Evolutionary conservation across 2,329 filamentous ascomycete genomes (phyloP).

Genomic region (Paramyrothecium sp.): DNA sequence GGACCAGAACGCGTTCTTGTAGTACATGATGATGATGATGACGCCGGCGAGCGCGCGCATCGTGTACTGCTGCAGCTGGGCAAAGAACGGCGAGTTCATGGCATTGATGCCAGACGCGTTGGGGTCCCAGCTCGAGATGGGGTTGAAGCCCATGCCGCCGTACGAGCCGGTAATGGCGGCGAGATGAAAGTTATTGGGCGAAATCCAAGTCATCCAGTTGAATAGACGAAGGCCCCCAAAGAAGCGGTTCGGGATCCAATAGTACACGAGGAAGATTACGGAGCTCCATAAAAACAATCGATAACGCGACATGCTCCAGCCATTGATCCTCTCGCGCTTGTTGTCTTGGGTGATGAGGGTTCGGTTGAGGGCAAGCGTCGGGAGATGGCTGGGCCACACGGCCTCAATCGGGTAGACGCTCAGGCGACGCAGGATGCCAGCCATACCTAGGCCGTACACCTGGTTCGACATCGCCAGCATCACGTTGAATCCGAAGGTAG

Average conservation of each 20-base stretch:
- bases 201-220: constrained; percentile 57
- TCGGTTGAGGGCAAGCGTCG: constrained; percentile 30
- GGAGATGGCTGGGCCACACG: constrained; percentile 30
- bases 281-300: constrained; percentile 37
- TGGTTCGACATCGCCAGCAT: constrained; percentile 28
- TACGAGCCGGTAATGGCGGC: constrained; percentile 41
- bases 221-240: constrained; percentile 41
- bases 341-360: constrained; percentile 15
- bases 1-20: constrained; percentile 40
- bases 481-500: constrained; percentile 25
- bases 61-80: constrained; percentile 31
- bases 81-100: constrained; percentile 37
- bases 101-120: constrained; percentile 32
- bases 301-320: constrained; percentile 40
- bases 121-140: constrained; percentile 49
- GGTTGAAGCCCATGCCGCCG: constrained; percentile 45
- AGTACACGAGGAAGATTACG: constrained; percentile 47
- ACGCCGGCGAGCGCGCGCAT: constrained; percentile 31
- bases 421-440: constrained; percentile 30
- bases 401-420: constrained; percentile 31
- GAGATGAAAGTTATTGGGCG: constrained; percentile 38
- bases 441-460: constrained; percentile 29
- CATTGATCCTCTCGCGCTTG: constrained; percentile 18
- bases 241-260: constrained; percentile 51
- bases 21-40: constrained; percentile 42